Conservation (phyloP, 495 filamentous ascomycete species). For the Aspergillus diversus region DNA sequence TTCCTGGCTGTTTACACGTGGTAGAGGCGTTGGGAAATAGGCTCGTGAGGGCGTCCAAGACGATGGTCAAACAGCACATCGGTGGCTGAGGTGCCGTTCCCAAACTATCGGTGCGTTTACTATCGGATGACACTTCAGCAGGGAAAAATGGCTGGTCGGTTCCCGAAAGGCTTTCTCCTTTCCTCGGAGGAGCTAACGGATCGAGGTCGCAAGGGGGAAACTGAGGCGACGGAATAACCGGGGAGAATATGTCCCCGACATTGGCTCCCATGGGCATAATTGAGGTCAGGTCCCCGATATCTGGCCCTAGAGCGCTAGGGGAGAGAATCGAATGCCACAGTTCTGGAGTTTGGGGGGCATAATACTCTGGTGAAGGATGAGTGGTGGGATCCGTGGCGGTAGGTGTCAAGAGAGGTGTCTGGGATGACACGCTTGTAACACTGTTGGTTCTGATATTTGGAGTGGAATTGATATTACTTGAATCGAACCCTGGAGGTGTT, state of each 20-base stretch:
- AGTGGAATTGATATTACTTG: background rate
- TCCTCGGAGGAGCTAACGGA: background rate
- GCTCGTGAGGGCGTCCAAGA: background rate
- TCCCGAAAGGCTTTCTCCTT: conserved; percentile 1
- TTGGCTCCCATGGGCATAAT: conserved; percentile 2
- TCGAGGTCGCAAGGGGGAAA: conserved; percentile 2
- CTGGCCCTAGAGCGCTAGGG: background rate
- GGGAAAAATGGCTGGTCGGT: conserved; percentile 6
- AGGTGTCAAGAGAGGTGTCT: conserved; percentile 6
- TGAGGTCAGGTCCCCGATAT: conserved; percentile 11
- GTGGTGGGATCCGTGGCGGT: background rate
- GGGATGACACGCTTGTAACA: background rate
- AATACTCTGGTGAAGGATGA: conserved; percentile 9
- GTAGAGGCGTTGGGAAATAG: conserved; percentile 4
- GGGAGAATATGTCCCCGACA: conserved; percentile 4
- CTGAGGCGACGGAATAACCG: conserved; percentile 8
- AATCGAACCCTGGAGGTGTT: background rate
- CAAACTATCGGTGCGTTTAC: background rate
- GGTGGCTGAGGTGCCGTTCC: background rate
- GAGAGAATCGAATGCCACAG: conserved; percentile 11
- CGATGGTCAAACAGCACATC: background rate
- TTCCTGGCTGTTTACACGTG: background rate
- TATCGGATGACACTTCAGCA: background rate
- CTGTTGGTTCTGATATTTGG: background rate
- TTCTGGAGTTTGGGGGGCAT: conserved; percentile 1